A percentile compares a stretch with the other conserved stretches of the same genome.
phyloP scores from a whole-genome alignment of 106 monocot species.

The Phalaenopsis equestris region DNA sequence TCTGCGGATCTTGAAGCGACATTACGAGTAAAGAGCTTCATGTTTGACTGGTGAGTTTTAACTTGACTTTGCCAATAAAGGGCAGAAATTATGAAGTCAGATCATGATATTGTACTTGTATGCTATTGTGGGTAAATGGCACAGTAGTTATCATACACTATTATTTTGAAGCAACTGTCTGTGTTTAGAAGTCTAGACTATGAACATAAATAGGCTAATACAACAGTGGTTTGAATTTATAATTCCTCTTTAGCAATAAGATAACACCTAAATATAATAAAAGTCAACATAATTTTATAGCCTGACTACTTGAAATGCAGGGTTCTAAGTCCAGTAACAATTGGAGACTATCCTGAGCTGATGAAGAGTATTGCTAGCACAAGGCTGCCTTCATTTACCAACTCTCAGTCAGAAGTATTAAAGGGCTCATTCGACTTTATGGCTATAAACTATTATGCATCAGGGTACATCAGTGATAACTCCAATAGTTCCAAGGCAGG shows the following conservation, averaged over 20 bases:
- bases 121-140: too few species aligned
- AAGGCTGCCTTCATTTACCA: constrained; percentile 28
- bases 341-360: constrained; percentile 38
- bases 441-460: constrained; percentile 28
- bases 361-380: constrained; percentile 32
- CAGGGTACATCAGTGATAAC: constrained; percentile 18
- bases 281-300: not conserved
- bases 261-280: not conserved
- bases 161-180: too few species aligned
- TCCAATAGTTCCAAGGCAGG: not conserved
- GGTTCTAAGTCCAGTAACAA: constrained; percentile 24
- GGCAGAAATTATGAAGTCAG: not conserved
- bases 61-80: not conserved
- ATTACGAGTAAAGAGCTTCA: constrained; percentile 32
- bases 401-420: constrained; percentile 14
- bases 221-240: too few species aligned
- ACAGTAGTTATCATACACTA: too few species aligned
- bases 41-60: constrained; percentile 45
- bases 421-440: constrained; percentile 45
- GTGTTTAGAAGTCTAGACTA: too few species aligned
- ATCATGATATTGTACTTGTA: too few species aligned
- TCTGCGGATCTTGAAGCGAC: constrained; percentile 50
- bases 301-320: not conserved
- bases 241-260: too few species aligned
- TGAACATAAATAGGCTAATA: too few species aligned